phyloP scores from a whole-genome alignment of 345 rosid species.

The Pugionium cornutum region DNA sequence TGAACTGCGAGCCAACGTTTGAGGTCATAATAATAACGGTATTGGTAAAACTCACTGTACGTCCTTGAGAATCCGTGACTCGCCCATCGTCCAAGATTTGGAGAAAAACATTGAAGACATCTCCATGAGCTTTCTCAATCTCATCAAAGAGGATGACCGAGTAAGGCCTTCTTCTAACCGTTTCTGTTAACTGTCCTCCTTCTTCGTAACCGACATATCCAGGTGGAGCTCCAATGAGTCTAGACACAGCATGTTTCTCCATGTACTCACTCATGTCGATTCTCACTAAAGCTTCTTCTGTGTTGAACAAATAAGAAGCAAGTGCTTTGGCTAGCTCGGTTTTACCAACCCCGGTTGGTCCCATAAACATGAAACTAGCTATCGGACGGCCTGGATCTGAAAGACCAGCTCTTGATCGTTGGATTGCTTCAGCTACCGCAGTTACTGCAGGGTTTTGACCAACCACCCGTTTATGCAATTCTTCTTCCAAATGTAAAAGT shows the following conservation, averaged over 20 bases:
- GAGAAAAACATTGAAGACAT: conserved; percentile 94
- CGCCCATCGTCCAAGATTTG: conserved; percentile 97
- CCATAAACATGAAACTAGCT: conserved; percentile 99
- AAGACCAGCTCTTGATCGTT: conserved; percentile 95
- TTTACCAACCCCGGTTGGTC: conserved; percentile 99
- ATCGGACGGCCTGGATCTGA: conserved; percentile 98
- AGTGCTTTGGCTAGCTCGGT: conserved; percentile 95
- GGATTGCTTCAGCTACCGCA: conserved; percentile 95
- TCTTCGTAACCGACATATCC: conserved; percentile 99
- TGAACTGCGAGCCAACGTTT: conserved; percentile 89
- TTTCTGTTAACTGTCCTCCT: conserved; percentile 96
- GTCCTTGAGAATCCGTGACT: conserved; percentile 96
- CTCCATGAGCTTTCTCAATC: conserved; percentile 95
- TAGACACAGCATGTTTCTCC: conserved; percentile 98
- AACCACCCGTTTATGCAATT: conserved; percentile 87
- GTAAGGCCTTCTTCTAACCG: conserved; percentile 90
- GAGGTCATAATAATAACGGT: conserved; percentile 94
- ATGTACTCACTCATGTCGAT: conserved; percentile 99
- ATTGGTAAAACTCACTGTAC: conserved; percentile 91
- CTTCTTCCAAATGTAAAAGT: conserved; percentile 81
- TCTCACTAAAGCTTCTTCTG: conserved; percentile 95
- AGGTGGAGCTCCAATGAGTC: conserved; percentile 98
- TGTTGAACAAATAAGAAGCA: conserved; percentile 89
- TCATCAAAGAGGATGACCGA: conserved; percentile 96
- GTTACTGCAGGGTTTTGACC: conserved; percentile 97